Conservation (phyloP, 2,329 filamentous ascomycete genomes). For the Alternaria burnsii region DNA sequence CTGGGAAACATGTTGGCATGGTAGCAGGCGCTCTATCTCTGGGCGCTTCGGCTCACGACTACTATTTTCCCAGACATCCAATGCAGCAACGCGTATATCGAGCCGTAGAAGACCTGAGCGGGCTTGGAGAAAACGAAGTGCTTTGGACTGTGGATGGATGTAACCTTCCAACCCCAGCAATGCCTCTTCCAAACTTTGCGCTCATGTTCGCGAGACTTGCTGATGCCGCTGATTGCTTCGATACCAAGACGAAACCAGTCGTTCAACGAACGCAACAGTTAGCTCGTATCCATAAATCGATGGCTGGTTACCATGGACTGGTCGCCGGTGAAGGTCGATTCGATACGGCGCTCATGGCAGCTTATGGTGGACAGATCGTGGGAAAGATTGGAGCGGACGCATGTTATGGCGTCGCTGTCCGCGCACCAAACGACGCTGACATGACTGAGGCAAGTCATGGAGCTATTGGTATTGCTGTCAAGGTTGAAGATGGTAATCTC, state of each 20-base stretch:
- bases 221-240: neutral
- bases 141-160: slow-evolving; percentile 6
- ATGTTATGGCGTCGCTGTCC: slow-evolving; percentile 58
- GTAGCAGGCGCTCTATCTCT: slow-evolving; percentile 54
- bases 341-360: slow-evolving; percentile 57
- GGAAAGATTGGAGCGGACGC: slow-evolving; percentile 62
- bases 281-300: slow-evolving; percentile 36
- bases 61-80: neutral
- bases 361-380: slow-evolving; percentile 50
- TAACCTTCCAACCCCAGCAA: neutral
- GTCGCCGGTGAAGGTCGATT: slow-evolving; percentile 59
- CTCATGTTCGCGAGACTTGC: slow-evolving; percentile 4
- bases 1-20: slow-evolving; percentile 61
- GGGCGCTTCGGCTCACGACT: slow-evolving; percentile 26
- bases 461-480: slow-evolving; percentile 56
- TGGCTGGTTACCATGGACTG: slow-evolving; percentile 55
- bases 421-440: slow-evolving; percentile 32
- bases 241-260: neutral
- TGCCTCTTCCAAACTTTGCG: slow-evolving; percentile 4
- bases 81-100: slow-evolving; percentile 50
- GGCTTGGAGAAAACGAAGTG: neutral
- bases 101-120: slow-evolving; percentile 39
- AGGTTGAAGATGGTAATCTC: slow-evolving; percentile 60
- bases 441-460: neutral
- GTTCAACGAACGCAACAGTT: neutral